These are phyloP conservation scores for Monascus purpureus DNA, from an alignment of 495 filamentous ascomycete genomes.

Conservation along the genomic window DNA sequence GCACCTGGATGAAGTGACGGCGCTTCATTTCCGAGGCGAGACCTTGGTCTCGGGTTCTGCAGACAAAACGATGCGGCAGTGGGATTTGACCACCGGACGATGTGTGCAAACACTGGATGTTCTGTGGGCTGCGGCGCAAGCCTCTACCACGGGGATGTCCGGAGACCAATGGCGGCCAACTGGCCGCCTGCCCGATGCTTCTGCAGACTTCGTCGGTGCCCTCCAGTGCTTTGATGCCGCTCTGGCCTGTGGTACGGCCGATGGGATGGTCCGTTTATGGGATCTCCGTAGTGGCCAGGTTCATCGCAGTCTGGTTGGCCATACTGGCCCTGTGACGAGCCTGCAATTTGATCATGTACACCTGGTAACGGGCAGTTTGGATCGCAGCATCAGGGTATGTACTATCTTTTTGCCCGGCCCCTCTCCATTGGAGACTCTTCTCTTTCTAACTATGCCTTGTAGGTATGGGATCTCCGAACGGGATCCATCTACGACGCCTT, in stretches of 20 bases:
- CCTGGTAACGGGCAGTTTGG: constrained; percentile 84
- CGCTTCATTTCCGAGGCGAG: constrained; percentile 75
- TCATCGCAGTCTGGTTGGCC: constrained; percentile 87
- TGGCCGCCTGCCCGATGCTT: constrained; percentile 46
- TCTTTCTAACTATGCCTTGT: constrained; percentile 3
- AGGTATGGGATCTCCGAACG: constrained; percentile 99
- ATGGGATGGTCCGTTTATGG: constrained; percentile 96
- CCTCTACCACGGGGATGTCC: constrained; percentile 53
- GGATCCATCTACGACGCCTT: constrained; percentile 94
- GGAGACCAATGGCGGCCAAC: constrained; percentile 40
- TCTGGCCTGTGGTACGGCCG: constrained; percentile 92
- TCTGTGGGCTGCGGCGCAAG: constrained; percentile 96
- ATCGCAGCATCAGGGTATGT: constrained; percentile 87
- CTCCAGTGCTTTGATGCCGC: constrained; percentile 95
- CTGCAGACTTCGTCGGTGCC: constrained; percentile 87
- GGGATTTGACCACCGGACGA: constrained; percentile 89
- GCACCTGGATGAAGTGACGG: constrained; percentile 89
- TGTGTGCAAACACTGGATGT: constrained; percentile 97
- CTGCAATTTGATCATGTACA: constrained; percentile 95
- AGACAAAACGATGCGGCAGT: constrained; percentile 93
- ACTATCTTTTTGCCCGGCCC: not conserved
- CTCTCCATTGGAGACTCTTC: not conserved
- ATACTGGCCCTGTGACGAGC: constrained; percentile 89
- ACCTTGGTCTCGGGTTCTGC: constrained; percentile 90
- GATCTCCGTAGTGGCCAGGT: constrained; percentile 94